Conservation (phyloP, 495 filamentous ascomycete species). For the Lichina pygmaea region DNA sequence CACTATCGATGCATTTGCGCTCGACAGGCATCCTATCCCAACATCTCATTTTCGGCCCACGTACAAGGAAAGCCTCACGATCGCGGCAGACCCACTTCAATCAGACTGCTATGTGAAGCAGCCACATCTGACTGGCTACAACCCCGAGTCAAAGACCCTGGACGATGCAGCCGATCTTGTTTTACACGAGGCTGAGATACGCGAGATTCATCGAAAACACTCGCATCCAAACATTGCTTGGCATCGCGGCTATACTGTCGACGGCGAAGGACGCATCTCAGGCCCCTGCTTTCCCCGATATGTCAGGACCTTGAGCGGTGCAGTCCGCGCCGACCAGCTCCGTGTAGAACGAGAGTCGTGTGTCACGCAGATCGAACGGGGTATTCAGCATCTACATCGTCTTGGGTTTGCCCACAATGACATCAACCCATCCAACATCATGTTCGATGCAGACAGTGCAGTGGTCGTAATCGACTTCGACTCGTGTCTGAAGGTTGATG, state of each 20-base stretch:
- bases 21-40: background rate
- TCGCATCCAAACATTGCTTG: background rate
- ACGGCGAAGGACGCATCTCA: conserved; percentile 3
- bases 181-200: background rate
- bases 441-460: conserved; percentile 8
- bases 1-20: background rate
- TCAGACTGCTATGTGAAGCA: background rate
- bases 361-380: conserved; percentile 5
- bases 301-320: conserved; percentile 2
- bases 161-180: background rate
- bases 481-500: conserved; percentile 21
- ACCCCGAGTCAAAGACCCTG: background rate
- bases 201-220: background rate
- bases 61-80: background rate
- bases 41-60: background rate
- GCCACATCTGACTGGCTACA: background rate
- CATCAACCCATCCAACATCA: conserved; percentile 11
- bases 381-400: conserved; percentile 9
- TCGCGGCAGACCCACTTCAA: background rate
- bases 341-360: background rate
- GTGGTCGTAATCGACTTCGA: conserved; percentile 19
- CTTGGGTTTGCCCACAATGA: conserved; percentile 10
- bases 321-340: background rate
- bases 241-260: background rate
- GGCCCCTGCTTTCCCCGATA: conserved; percentile 7